Evolutionary conservation across 345 rosid species (phyloP).

Genomic region (Melaleuca alternifolia): DNA sequence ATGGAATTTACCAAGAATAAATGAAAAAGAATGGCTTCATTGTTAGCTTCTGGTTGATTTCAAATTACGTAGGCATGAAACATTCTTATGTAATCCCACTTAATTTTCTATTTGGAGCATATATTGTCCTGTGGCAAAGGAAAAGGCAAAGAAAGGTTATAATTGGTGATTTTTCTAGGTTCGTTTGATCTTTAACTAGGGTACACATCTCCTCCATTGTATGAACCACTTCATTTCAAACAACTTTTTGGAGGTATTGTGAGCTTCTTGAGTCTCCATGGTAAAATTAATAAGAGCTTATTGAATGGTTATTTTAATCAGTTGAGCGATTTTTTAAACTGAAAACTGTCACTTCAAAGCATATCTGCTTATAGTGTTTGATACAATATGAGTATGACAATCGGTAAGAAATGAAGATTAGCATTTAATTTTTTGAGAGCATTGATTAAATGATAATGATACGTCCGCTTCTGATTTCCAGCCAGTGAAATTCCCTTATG

Average conservation of each 20-base stretch:
- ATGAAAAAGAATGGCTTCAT: neutral
- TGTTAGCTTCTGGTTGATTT: neutral
- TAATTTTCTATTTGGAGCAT: neutral
- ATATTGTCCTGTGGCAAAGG: neutral
- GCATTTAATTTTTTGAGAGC: neutral
- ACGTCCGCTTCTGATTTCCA: neutral
- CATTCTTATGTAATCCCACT: neutral
- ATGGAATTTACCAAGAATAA: neutral
- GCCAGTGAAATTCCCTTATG: neutral
- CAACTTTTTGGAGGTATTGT: neutral
- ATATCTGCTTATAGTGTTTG: neutral
- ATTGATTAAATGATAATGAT: neutral
- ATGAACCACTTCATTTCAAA: neutral
- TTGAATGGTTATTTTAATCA: neutral
- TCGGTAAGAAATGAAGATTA: neutral
- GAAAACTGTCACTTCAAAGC: neutral
- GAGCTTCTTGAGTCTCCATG: neutral
- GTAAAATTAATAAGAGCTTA: neutral
- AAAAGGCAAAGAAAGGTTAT: neutral
- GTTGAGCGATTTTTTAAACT: neutral
- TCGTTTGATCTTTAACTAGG: neutral
- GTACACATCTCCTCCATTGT: neutral
- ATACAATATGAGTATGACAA: neutral
- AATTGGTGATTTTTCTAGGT: neutral
- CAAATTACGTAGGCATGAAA: neutral